Percentiles rank a stretch among this genome's conserved stretches.
Conservation (phyloP, 495 filamentous ascomycete genomes). For the Aspergillus bertholletiae region DNA sequence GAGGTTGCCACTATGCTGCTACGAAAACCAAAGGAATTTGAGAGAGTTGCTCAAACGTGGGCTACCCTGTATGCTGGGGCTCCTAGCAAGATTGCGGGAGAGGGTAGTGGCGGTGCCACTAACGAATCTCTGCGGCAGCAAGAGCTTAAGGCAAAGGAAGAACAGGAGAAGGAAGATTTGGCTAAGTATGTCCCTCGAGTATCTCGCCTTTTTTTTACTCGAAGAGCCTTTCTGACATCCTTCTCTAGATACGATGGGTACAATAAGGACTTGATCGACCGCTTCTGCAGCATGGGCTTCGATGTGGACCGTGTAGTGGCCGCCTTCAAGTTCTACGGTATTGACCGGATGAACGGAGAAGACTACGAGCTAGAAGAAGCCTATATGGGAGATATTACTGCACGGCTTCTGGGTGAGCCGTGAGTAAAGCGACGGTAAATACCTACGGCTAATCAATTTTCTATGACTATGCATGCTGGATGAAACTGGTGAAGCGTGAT, state of each 20-base stretch:
- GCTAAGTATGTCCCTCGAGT: constrained; percentile 33
- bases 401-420: constrained; percentile 75
- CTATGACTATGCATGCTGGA: no score
- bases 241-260: constrained; percentile 77
- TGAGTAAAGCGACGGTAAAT: constrained; percentile 15
- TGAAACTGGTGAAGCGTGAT: no score
- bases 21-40: constrained; percentile 70
- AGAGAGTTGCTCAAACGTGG: constrained; percentile 85
- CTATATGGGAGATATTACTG: constrained; percentile 86
- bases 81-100: constrained; percentile 50
- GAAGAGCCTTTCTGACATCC: constrained; percentile 12
- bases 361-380: constrained; percentile 83
- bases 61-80: constrained; percentile 80
- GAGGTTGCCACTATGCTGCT: constrained; percentile 93
- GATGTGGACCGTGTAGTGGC: constrained; percentile 82
- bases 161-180: constrained; percentile 39
- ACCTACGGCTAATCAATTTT: no score
- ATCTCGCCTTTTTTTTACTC: not conserved
- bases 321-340: constrained; percentile 78
- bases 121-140: constrained; percentile 48
- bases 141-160: constrained; percentile 39
- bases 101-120: constrained; percentile 47
- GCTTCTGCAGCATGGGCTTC: constrained; percentile 94
- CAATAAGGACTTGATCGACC: constrained; percentile 78
- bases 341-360: constrained; percentile 70